Percentiles rank a stretch among this genome's conserved stretches.
Conservation (phyloP, 441 rosid species). For the Hura crepitans region DNA sequence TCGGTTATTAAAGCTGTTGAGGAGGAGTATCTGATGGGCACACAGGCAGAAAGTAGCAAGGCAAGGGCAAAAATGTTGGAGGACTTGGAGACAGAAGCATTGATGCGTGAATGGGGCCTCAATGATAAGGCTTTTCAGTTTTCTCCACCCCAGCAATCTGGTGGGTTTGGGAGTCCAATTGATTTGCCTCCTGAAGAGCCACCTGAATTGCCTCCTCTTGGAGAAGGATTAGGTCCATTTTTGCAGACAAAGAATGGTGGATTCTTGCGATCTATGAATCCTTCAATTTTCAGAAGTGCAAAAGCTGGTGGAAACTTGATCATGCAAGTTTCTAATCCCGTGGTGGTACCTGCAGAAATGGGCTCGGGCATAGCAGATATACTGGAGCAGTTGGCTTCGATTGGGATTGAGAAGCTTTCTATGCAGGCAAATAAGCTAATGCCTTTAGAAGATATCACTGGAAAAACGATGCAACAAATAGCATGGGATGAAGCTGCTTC, state of each 20-base stretch:
- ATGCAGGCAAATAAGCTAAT: constrained; percentile 85
- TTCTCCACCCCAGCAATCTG: constrained; percentile 55
- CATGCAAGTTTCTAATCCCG: constrained; percentile 94
- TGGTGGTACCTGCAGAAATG: constrained; percentile 96
- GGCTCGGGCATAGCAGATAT: constrained; percentile 72
- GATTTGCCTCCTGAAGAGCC: constrained; percentile 54
- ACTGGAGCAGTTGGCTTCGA: constrained; percentile 65
- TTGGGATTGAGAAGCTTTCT: constrained; percentile 94
- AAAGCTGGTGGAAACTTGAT: constrained; percentile 70
- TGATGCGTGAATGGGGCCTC: constrained; percentile 93
- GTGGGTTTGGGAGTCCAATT: constrained; percentile 56
- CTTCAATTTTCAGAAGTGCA: constrained; percentile 53
- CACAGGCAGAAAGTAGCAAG: constrained; percentile 37
- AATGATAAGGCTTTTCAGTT: constrained; percentile 65
- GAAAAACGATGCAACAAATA: constrained; percentile 82
- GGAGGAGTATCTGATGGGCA: constrained; percentile 48
- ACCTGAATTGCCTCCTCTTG: constrained; percentile 62
- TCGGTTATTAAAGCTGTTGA: constrained; percentile 53
- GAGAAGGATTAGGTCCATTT: constrained; percentile 77
- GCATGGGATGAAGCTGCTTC: constrained; percentile 68
- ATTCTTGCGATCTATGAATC: constrained; percentile 78
- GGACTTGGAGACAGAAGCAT: constrained; percentile 73
- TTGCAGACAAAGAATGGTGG: constrained; percentile 83
- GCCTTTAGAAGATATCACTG: constrained; percentile 91
- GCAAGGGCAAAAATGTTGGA: constrained; percentile 64